These are phyloP conservation scores for Gossypium schwendimanii DNA, from an alignment of 441 rosid genomes.

Conservation along the genomic window DNA sequence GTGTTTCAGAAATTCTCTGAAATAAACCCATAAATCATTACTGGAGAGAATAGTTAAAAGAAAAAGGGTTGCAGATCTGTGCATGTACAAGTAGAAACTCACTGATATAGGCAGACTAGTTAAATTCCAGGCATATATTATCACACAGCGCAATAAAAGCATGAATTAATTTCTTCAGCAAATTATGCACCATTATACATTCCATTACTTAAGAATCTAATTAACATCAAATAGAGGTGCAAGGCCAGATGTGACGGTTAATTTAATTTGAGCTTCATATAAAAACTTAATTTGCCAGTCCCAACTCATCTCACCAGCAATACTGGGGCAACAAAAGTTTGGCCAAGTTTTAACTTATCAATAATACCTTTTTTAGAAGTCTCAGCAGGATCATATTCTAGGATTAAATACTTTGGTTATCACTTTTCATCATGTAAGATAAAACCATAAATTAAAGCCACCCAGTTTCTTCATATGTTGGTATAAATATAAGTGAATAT, in stretches of 20 bases:
- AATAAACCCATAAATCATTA: constrained; percentile 15
- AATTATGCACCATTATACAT: background rate
- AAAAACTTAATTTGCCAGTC: background rate
- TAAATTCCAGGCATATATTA: background rate
- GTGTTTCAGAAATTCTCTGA: constrained; percentile 76
- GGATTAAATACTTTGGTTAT: background rate
- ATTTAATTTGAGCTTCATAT: background rate
- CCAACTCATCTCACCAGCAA: background rate
- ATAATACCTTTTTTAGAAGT: background rate
- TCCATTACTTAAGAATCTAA: background rate
- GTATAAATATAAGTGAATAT: background rate
- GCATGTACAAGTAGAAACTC: background rate
- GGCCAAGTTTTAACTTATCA: background rate
- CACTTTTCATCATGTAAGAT: background rate
- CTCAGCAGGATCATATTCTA: background rate
- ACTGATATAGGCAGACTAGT: constrained; percentile 18
- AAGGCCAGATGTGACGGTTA: background rate
- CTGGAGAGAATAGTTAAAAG: constrained; percentile 6
- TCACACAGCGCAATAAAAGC: background rate
- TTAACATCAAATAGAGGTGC: background rate
- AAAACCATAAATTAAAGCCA: background rate
- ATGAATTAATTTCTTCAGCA: background rate
- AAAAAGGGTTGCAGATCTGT: background rate
- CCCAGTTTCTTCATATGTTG: background rate
- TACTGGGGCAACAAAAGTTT: background rate